Evolutionary conservation across 2,329 filamentous ascomycete species (phyloP).

Genomic region (Paradendryphiella salina): DNA sequence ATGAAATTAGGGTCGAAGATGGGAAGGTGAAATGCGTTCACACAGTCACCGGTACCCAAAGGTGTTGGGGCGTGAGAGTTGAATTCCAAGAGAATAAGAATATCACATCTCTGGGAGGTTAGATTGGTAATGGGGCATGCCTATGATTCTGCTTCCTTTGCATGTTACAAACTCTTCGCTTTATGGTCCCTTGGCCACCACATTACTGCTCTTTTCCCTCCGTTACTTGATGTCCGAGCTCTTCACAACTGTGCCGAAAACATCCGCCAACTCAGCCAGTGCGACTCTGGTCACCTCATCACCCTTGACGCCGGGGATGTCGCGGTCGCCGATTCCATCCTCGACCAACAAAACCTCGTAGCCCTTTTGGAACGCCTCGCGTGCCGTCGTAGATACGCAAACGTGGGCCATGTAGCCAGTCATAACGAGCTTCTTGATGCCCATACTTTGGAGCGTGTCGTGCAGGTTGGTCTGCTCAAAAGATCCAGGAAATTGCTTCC

Average conservation of each 20-base stretch:
- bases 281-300: conserved; percentile 55
- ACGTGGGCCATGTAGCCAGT: conserved; percentile 69
- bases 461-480: conserved; percentile 66
- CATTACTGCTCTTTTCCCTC: not conserved
- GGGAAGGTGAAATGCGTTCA: conserved; percentile 42
- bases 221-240: conserved; percentile 52
- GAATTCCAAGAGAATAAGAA: no score
- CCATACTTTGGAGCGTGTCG: conserved; percentile 56
- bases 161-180: not conserved
- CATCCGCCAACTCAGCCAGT: conserved; percentile 64
- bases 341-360: conserved; percentile 65
- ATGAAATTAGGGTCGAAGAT: conserved; percentile 34
- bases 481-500: conserved; percentile 61
- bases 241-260: conserved; percentile 63
- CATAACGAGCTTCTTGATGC: conserved; percentile 64
- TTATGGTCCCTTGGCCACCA: not conserved
- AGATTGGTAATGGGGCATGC: no score
- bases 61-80: conserved; percentile 1
- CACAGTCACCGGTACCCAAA: conserved; percentile 35
- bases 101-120: not conserved
- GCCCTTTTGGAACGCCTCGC: conserved; percentile 62
- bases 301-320: conserved; percentile 65
- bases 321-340: conserved; percentile 67
- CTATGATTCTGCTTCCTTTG: not conserved
- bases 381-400: conserved; percentile 64